Percentiles rank a stretch among this genome's conserved stretches.
phyloP scores from a whole-genome alignment of 257 asterid genomes.

The Nicotiana otophora region DNA sequence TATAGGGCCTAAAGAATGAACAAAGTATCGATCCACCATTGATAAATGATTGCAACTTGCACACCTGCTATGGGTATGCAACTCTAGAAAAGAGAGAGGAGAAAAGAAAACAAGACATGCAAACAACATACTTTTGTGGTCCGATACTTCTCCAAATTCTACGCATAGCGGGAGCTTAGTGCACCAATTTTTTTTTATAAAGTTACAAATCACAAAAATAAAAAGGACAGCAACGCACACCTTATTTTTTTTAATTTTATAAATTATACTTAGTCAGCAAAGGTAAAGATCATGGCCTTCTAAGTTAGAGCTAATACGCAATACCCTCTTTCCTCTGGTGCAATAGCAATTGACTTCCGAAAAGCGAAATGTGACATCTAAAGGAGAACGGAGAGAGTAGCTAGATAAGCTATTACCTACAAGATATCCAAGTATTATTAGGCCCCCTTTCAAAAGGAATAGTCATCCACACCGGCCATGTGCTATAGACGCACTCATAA shows the following conservation, averaged over 20 bases:
- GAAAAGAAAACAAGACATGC: background rate
- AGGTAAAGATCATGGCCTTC: background rate
- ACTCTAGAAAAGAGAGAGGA: background rate
- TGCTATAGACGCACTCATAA: no score
- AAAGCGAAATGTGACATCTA: no score
- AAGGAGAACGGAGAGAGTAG: no score
- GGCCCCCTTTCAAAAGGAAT: no score
- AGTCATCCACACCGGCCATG: no score
- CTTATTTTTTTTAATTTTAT: background rate
- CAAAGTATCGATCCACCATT: background rate
- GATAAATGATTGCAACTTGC: background rate
- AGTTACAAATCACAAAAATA: background rate
- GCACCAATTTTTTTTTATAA: background rate
- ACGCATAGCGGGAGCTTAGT: no score
- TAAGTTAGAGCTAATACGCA: background rate
- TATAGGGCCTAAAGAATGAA: background rate
- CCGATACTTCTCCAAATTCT: accelerated
- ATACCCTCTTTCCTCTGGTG: no score
- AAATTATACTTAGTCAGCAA: background rate
- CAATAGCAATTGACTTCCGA: no score
- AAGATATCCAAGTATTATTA: no score
- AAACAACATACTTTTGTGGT: no score
- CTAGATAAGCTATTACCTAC: no score
- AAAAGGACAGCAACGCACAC: no score
- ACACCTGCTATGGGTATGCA: background rate